Evolutionary conservation across 2,329 filamentous ascomycete species (phyloP), one percentile per base, ranked within the genome.

Genomic region (Orbilia oligospora): DNA sequence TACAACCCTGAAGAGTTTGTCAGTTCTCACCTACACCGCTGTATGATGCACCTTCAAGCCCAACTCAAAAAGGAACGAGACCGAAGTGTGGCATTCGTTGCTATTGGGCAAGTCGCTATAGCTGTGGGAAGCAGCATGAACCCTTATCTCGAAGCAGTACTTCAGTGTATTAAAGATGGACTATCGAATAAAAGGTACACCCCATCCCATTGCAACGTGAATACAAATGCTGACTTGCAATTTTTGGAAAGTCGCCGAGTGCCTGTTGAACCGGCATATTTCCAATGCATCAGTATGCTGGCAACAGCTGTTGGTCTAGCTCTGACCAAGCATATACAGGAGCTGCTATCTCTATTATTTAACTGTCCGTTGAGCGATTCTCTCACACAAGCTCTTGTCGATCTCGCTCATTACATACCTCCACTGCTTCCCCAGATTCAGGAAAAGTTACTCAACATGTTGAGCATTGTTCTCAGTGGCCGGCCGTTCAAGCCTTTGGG

Each of bases 381-480:
- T 81, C 88, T 99, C 24, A 97, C 95, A 0, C 94, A 98, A 83
- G 97, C 97, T 1, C 87, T 99, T 68, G 94, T 98, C 22, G 97
- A 99, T 83, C 97, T 99, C 93, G 96, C 96, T 30, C 97, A 98
- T 83, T 98, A 99, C 83, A 97, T 99, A 56, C 96, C 95, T 0
- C 94, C 97, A 0, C 93, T 97, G 72, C 96, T 97, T 83, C 89
- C 92, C 1, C 94, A 90, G 5, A 98, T 99, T 48, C 96, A 99
- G 83, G 95, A 97, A 83, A 91, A 96, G 81, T 87, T 99, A 24
- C 88, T 99, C 12, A 94, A 99, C 83, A 94, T 99, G 89, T 88
- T 99, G 46, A 98, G 96, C 84, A 90, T 95, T 80, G 95, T 98
- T 2, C 89, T 99, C 1, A 97, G 94, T 80, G 94, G 95, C 2